A percentile compares a stretch with the other conserved stretches of the same genome.
These are phyloP conservation scores for Aspergillus sp. DNA, from an alignment of 2,329 filamentous ascomycete species.

Conservation along the genomic window DNA sequence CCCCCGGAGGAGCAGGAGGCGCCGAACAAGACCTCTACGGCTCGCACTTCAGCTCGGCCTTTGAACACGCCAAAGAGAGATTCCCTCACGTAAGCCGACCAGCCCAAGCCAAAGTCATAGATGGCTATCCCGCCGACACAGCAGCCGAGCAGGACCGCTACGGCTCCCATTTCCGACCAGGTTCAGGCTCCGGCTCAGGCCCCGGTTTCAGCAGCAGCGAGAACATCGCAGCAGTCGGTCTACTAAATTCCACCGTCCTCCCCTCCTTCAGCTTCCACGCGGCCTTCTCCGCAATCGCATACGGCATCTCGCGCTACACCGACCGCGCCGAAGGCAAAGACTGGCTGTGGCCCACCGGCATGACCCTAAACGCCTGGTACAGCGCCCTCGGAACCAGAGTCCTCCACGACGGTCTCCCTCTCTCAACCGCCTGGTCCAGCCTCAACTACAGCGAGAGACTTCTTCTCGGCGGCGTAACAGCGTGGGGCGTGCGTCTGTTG, in stretches of 20 bases:
- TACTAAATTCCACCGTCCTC: constrained; percentile 54
- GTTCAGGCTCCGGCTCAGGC: background rate
- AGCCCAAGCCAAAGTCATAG: background rate
- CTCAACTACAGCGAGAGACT: constrained; percentile 57
- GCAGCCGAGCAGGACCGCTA: constrained; percentile 6
- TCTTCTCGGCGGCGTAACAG: constrained; percentile 56
- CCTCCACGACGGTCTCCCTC: constrained; percentile 45
- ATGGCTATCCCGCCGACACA: background rate
- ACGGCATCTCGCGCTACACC: constrained; percentile 52
- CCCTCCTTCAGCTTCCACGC: constrained; percentile 57
- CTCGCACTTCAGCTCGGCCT: background rate
- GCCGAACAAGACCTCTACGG: constrained; percentile 3
- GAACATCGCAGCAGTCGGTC: constrained; percentile 40
- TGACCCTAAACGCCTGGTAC: constrained; percentile 62
- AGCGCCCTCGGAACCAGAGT: constrained; percentile 56
- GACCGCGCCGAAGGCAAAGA: constrained; percentile 62
- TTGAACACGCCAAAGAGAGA: background rate
- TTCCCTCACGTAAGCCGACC: background rate
- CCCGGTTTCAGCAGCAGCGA: background rate
- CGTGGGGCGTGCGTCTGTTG: constrained; percentile 59
- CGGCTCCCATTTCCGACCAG: background rate
- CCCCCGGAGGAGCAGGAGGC: background rate
- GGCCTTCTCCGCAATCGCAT: constrained; percentile 53
- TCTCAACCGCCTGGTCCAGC: constrained; percentile 48
- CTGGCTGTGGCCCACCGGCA: constrained; percentile 57